Evolutionary conservation across 2,329 filamentous ascomycete species (phyloP), one percentile per base, ranked within the genome.

Genomic region (Apiospora hydei): DNA sequence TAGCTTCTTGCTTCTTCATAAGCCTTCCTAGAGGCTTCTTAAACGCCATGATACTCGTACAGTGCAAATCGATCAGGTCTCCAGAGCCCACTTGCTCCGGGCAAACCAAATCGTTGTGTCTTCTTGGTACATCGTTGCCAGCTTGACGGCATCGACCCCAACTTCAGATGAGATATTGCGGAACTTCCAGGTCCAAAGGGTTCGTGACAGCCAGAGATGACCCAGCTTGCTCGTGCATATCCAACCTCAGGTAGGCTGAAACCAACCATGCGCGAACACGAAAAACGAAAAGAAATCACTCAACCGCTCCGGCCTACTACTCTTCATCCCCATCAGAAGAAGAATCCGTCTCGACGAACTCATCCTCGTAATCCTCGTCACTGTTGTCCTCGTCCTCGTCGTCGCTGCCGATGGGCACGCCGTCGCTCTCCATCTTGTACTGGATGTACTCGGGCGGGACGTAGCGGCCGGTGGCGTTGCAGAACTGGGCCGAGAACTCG

Each of bases 391-490:
- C 41, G n/a, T 10, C 14, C 38, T 44, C 66, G 6, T 68, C 66
- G 6, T 26, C 41, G 7, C 14, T n/a, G 11, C 14, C 34, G 21
- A 51, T n/a, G 44, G 43, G 24, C 24, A 14, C 30, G 21, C 46
- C 68, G 46, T 64, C 69, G 11, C 21, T 24, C 51, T 76, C 73
- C 51, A 80, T 76, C 76, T 80, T 80, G 13, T 72, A 71, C 73
- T 71, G n/a, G 14, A 81, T 71, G 11, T 80, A n/a, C 34, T 75
- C 69, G 0, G 57, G 38, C 1, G 75, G 69, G 10, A 80, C 67
- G 74, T 75, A 75, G 51, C 76, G 74, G 6, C 79, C 79, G 0
- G 79, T 79, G 30, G 76, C 72, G 72, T 79, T 80, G 49, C 71
- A 73, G 72, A 81, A 80, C 2, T 79, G 77, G n/a, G 75, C 73